phyloP scores from a whole-genome alignment of 371 early-diverging fungal genomes.

The Rhizopus delemar region DNA sequence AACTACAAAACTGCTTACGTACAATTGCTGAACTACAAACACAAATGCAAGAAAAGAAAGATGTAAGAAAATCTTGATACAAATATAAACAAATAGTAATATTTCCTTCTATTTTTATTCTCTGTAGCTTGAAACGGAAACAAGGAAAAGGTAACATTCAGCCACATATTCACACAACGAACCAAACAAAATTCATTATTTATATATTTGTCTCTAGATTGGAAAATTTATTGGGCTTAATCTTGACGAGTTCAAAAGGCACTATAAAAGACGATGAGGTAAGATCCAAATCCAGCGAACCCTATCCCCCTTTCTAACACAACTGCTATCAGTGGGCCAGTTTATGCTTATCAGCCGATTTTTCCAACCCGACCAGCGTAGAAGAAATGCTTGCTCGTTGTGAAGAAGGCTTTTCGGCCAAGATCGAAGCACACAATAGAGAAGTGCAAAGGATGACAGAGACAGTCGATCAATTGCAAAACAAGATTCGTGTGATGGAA shows the following conservation, averaged over 20 bases:
- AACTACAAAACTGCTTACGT: constrained; percentile 75
- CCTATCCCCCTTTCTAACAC: background rate
- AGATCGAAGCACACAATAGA: constrained; percentile 17
- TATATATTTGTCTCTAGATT: constrained; percentile 18
- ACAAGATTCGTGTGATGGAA: constrained; percentile 13
- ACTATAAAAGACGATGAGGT: constrained; percentile 9
- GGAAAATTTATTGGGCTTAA: constrained; percentile 32
- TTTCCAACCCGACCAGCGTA: constrained; percentile 9
- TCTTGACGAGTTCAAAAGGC: constrained; percentile 41
- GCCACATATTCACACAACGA: background rate
- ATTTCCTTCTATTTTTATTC: constrained; percentile 1
- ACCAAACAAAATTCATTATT: background rate
- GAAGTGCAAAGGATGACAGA: constrained; percentile 13
- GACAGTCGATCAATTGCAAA: constrained; percentile 6
- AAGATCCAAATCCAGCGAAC: background rate
- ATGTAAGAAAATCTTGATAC: constrained; percentile 23
- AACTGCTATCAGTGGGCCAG: background rate
- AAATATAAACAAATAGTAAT: background rate
- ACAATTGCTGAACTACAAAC: constrained; percentile 81
- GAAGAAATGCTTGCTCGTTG: constrained; percentile 39
- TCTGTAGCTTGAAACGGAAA: constrained; percentile 38
- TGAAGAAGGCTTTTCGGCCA: constrained; percentile 32
- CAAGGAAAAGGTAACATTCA: constrained; percentile 28
- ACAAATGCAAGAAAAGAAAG: constrained; percentile 66
- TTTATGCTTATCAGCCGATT: too few relatives aligned